Percentiles rank a stretch among this genome's conserved stretches.
Conservation (phyloP, 2,329 filamentous ascomycete genomes). For the Scortechinia acanthostroma region DNA sequence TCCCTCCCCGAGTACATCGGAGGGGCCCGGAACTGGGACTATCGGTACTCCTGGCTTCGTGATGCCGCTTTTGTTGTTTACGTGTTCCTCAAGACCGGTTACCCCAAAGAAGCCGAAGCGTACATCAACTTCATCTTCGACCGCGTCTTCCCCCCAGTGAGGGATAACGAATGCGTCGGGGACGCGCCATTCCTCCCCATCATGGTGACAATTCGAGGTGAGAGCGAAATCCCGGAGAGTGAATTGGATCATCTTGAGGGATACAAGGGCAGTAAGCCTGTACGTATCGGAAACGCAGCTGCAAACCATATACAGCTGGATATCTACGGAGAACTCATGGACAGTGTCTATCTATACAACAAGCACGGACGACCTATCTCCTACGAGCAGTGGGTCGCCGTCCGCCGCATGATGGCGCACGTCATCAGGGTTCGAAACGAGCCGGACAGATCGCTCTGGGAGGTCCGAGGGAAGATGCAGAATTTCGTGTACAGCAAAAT, state of each 20-base stretch:
- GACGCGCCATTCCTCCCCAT: conserved; percentile 56
- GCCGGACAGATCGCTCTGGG: conserved; percentile 78
- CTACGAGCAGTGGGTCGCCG: conserved; percentile 70
- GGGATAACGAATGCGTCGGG: no score
- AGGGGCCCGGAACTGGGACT: conserved; percentile 42
- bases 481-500: conserved; percentile 75
- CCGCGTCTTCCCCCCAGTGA: conserved; percentile 26
- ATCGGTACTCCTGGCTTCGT: conserved; percentile 9
- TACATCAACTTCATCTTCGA: conserved; percentile 3
- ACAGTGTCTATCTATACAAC: conserved; percentile 72
- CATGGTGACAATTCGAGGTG: conserved; percentile 75
- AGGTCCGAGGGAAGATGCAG: conserved; percentile 69
- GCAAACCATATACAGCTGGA: conserved; percentile 73
- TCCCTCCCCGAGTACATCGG: conserved; percentile 71
- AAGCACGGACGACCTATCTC: conserved; percentile 72
- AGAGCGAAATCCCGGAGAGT: conserved; percentile 66
- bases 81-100: not conserved
- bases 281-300: conserved; percentile 72
- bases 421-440: conserved; percentile 22
- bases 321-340: conserved; percentile 74
- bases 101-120: not conserved
- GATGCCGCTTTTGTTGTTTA: not conserved
- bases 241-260: conserved; percentile 67
- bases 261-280: conserved; percentile 63
- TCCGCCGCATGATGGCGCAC: conserved; percentile 52